phyloP scores from a whole-genome alignment of 148 eudicot genomes.

The Pharnaceum exiguum region DNA sequence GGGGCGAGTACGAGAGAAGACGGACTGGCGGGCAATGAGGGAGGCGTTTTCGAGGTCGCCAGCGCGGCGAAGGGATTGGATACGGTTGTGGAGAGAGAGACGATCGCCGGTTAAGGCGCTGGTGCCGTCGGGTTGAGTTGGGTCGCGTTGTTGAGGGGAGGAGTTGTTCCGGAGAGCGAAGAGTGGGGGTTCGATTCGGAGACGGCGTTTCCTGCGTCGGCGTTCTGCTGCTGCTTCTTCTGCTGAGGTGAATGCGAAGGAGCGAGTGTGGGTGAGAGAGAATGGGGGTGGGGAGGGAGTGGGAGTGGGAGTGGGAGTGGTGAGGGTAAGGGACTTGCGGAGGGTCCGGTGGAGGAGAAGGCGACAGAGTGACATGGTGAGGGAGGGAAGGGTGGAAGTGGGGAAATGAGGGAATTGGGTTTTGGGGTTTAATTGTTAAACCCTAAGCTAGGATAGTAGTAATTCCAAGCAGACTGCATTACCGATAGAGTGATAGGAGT shows the following conservation, averaged over 20 bases:
- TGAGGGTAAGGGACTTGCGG: constrained; percentile 9
- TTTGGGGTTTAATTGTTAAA: too few species aligned
- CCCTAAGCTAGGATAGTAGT: too few species aligned
- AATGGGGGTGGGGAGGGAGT: constrained; percentile 14
- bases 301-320: constrained; percentile 1
- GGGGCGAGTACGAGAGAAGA: constrained; percentile 57
- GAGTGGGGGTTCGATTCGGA: constrained; percentile 82
- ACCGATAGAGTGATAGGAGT: too few species aligned
- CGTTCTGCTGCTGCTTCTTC: constrained; percentile 97
- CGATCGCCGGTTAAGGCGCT: constrained; percentile 70
- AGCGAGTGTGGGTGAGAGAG: constrained; percentile 29
- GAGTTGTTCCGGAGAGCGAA: constrained; percentile 65
- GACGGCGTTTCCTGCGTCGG: constrained; percentile 86
- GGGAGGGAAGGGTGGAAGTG: not conserved
- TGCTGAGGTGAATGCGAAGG: constrained; percentile 71
- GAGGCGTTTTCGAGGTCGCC: constrained; percentile 69
- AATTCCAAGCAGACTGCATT: too few species aligned
- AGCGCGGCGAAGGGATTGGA: constrained; percentile 80
- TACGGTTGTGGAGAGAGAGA: constrained; percentile 83
- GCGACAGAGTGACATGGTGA: constrained; percentile 43
- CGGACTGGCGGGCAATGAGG: constrained; percentile 55
- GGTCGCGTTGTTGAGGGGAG: constrained; percentile 24
- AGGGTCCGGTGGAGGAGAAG: constrained; percentile 34
- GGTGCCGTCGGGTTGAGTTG: constrained; percentile 65
- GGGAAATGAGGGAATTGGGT: not conserved